phyloP scores from a whole-genome alignment of 331 rosid genomes.

The Pyrus hybrid region DNA sequence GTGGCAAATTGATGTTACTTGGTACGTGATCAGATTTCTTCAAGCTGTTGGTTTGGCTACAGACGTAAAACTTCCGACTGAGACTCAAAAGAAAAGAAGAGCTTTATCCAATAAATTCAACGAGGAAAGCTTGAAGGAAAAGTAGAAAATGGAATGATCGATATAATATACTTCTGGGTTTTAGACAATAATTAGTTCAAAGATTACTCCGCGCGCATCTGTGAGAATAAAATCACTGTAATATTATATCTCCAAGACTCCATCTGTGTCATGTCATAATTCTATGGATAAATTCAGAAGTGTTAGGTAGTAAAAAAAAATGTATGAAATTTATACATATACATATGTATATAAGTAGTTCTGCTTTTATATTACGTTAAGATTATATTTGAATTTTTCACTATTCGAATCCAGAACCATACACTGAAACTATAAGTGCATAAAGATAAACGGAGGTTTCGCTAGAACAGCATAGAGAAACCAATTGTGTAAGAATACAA shows the following conservation, averaged over 20 bases:
- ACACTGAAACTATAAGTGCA: too few species aligned
- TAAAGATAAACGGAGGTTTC: too few species aligned
- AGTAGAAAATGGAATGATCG: neutral
- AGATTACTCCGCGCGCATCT: neutral
- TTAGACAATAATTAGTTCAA: neutral
- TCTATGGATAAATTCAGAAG: neutral
- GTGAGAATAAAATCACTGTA: neutral
- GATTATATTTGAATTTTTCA: neutral
- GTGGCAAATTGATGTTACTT: conserved; percentile 87
- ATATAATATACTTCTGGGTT: neutral
- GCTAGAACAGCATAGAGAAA: neutral
- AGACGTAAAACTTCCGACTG: conserved; percentile 56
- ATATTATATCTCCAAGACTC: too few species aligned
- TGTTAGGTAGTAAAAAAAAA: neutral
- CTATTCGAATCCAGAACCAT: too few species aligned
- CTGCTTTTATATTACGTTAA: neutral
- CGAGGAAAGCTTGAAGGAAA: neutral
- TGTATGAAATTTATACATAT: neutral
- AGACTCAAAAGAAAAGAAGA: conserved; percentile 47
- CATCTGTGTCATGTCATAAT: too few species aligned
- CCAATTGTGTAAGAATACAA: neutral
- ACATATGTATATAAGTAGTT: neutral
- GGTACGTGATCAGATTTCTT: conserved; percentile 58
- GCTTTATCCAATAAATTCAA: conserved; percentile 7
- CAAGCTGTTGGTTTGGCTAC: conserved; percentile 59